Evolutionary conservation across 2,329 filamentous ascomycete species (phyloP).

Genomic region (Macrophomina pseudophaseolina): DNA sequence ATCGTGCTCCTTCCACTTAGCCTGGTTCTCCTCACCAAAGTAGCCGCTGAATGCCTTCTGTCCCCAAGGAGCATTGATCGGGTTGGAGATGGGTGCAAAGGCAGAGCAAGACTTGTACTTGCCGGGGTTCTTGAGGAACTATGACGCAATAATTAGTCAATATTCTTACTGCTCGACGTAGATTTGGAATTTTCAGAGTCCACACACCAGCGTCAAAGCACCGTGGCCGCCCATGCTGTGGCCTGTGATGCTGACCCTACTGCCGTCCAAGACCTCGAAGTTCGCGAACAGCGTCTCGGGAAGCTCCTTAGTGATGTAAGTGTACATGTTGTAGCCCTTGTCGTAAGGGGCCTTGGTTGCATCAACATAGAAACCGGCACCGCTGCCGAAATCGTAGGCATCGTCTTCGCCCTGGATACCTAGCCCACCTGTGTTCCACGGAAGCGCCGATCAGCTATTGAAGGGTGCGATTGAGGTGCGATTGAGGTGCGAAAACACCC

Average conservation of each 20-base stretch:
- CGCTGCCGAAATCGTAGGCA: slow-evolving; percentile 86
- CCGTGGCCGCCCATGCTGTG: slow-evolving; percentile 99
- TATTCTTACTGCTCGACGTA: neutral
- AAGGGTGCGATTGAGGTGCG: neutral
- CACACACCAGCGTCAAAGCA: slow-evolving; percentile 74
- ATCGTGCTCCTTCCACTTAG: slow-evolving; percentile 87
- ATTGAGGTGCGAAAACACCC: slow-evolving; percentile 4
- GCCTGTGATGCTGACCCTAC: slow-evolving; percentile 80
- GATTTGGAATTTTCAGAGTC: neutral
- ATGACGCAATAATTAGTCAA: neutral
- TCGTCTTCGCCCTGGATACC: slow-evolving; percentile 85
- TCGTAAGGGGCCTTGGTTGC: slow-evolving; percentile 76
- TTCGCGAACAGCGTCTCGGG: slow-evolving; percentile 73
- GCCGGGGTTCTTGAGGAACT: slow-evolving; percentile 88
- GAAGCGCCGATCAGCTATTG: slow-evolving; percentile 27
- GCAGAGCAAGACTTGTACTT: slow-evolving; percentile 88
- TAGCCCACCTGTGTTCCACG: slow-evolving; percentile 65
- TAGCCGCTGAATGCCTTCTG: slow-evolving; percentile 95
- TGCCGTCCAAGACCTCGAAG: slow-evolving; percentile 73
- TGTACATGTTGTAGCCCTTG: slow-evolving; percentile 90
- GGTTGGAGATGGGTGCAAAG: slow-evolving; percentile 90
- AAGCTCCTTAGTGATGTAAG: slow-evolving; percentile 89
- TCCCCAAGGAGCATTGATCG: slow-evolving; percentile 85
- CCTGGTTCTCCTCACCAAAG: slow-evolving; percentile 73
- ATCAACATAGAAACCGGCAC: slow-evolving; percentile 94